phyloP scores from a whole-genome alignment of 140 eudicot genomes.

The Bidens hawaiensis region DNA sequence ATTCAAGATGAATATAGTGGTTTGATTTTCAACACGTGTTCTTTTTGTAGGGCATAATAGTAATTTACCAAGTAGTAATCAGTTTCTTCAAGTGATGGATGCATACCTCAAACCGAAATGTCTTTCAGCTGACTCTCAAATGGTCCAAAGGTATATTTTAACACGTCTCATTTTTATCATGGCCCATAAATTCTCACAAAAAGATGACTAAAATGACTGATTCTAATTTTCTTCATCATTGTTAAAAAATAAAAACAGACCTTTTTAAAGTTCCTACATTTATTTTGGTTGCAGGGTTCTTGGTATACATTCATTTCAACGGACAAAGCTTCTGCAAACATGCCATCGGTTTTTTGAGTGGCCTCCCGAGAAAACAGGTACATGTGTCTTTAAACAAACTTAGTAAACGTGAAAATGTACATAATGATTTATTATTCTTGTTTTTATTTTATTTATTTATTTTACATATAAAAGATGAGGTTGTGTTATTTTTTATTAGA shows the following conservation, averaged over 20 bases:
- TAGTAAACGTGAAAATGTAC: neutral
- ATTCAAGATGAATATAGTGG: neutral
- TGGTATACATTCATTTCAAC: slow-evolving; percentile 50
- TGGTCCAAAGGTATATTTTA: slow-evolving; percentile 50
- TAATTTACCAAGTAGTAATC: slow-evolving; percentile 26
- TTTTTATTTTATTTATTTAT: neutral
- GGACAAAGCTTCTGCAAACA: slow-evolving; percentile 50
- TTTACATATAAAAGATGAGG: neutral
- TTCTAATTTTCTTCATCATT: too few species aligned
- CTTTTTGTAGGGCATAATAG: slow-evolving; percentile 34
- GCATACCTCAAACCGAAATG: slow-evolving; percentile 90
- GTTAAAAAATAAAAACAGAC: too few species aligned
- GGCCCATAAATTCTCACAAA: neutral
- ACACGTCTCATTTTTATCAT: neutral
- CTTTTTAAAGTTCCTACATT: neutral
- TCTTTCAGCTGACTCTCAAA: slow-evolving; percentile 78
- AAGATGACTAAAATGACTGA: neutral
- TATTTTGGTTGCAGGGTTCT: slow-evolving; percentile 58
- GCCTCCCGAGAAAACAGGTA: slow-evolving; percentile 95
- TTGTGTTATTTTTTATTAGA: slow-evolving; percentile 37
- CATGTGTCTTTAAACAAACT: neutral
- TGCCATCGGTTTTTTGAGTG: slow-evolving; percentile 71
- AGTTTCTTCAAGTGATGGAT: slow-evolving; percentile 56
- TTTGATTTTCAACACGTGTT: slow-evolving; percentile 7
- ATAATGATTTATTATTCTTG: neutral